Evolutionary conservation across 495 filamentous ascomycete species (phyloP).

Genomic region (Penicillium taxi): DNA sequence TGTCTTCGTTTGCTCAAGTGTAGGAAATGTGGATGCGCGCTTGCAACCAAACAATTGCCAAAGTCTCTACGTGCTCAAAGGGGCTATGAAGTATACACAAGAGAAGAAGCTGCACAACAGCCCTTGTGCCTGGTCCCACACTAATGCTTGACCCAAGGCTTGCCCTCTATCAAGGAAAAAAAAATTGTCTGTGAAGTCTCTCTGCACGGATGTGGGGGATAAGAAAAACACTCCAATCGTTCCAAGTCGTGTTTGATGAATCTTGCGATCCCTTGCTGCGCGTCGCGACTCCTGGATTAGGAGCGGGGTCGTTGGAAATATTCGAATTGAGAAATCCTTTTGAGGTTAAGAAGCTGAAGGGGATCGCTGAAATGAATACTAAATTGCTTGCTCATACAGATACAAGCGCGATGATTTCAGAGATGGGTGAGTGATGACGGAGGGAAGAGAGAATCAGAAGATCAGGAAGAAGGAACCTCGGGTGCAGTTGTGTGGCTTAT

Average conservation of each 20-base stretch:
- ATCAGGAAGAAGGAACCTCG: conserved; percentile 10
- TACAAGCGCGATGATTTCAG: conserved; percentile 2
- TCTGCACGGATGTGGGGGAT: too few relatives aligned
- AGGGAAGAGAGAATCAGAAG: conserved; percentile 7
- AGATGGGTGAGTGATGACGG: conserved; percentile 10
- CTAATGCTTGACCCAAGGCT: conserved; percentile 32
- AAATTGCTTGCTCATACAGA: conserved; percentile 1
- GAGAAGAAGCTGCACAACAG: conserved; percentile 27
- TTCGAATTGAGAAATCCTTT: conserved; percentile 3
- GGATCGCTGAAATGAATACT: conserved; percentile 1
- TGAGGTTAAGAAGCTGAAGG: neutral
- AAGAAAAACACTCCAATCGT: too few relatives aligned
- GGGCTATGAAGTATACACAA: conserved; percentile 38
- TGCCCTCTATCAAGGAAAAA: too few relatives aligned
- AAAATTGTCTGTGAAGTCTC: too few relatives aligned
- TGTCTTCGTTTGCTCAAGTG: conserved; percentile 11
- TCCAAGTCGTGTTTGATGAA: too few relatives aligned
- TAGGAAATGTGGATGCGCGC: conserved; percentile 12
- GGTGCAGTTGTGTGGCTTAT: conserved; percentile 11
- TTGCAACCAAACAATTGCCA: conserved; percentile 26
- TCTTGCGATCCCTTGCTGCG: conserved; percentile 22
- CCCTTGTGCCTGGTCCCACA: conserved; percentile 25
- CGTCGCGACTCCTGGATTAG: conserved; percentile 22
- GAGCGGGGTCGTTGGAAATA: conserved; percentile 31
- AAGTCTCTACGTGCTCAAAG: conserved; percentile 37